A percentile compares a stretch with the other conserved stretches of the same genome.
These are phyloP conservation scores for Byssochlamys sp. DNA, from an alignment of 2,329 filamentous ascomycete species.

Conservation along the genomic window DNA sequence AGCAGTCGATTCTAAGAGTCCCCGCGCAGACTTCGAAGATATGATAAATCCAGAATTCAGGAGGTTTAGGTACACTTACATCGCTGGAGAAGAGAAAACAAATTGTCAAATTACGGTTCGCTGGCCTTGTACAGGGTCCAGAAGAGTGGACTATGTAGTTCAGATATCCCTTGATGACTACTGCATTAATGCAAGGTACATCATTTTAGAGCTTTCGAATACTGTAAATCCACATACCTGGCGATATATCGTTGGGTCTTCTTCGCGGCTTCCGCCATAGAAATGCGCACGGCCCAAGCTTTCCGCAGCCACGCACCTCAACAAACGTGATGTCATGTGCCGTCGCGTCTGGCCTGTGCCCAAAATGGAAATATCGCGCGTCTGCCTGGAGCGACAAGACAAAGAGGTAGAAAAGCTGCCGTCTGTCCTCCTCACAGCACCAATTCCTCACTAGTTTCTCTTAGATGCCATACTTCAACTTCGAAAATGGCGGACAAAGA, in stretches of 20 bases:
- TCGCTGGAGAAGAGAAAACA: too few species aligned
- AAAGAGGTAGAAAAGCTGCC: background rate
- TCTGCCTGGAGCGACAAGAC: constrained; percentile 25
- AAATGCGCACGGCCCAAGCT: background rate
- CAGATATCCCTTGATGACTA: too few species aligned
- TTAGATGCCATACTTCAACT: background rate
- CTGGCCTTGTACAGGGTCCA: too few species aligned
- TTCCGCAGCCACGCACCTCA: constrained; percentile 6
- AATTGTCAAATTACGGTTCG: too few species aligned
- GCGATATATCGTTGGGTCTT: background rate
- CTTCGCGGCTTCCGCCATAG: background rate
- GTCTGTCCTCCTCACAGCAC: background rate
- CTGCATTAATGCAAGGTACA: too few species aligned
- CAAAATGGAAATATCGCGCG: constrained; percentile 32
- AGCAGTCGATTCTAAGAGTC: constrained; percentile 30
- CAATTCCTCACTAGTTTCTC: background rate
- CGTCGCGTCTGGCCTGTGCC: constrained; percentile 22
- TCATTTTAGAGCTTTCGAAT: background rate
- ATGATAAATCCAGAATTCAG: background rate
- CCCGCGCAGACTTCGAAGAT: background rate
- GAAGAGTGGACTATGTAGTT: too few species aligned
- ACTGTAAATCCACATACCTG: background rate
- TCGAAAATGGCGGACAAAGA: constrained; percentile 80
- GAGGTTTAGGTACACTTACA: too few species aligned
- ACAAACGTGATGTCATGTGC: constrained; percentile 31